These are phyloP conservation scores for Annona cherimola DNA, from an alignment of 164 flowering plant species.

Conservation along the genomic window DNA sequence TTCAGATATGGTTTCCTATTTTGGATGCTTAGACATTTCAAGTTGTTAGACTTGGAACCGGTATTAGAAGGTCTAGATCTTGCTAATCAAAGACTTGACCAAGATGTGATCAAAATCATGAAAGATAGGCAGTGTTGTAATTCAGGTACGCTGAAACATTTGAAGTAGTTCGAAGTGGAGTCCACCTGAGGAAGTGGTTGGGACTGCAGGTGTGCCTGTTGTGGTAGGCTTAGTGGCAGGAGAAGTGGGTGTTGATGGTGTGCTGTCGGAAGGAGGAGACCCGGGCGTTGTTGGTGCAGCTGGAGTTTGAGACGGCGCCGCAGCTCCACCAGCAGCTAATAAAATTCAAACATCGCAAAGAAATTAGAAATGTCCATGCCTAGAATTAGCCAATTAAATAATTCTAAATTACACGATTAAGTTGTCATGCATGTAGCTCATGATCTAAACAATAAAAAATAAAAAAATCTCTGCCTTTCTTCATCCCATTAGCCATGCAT, in stretches of 20 bases:
- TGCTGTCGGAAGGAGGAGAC: neutral
- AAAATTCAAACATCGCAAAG: neutral
- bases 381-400: neutral
- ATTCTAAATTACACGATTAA: neutral
- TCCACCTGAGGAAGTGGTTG: slow-evolving; percentile 4
- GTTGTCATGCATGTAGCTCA: neutral
- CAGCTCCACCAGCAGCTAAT: slow-evolving; percentile 17
- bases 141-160: neutral
- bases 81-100: neutral
- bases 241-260: neutral
- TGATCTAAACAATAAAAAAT: neutral
- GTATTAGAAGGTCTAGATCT: neutral
- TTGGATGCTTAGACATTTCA: neutral
- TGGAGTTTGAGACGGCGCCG: slow-evolving; percentile 7
- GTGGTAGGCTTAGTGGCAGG: neutral
- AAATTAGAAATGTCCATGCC: neutral
- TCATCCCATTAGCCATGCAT: neutral
- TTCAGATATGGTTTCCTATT: neutral
- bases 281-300: neutral
- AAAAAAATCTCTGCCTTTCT: neutral
- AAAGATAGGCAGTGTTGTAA: neutral
- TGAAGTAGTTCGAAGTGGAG: neutral
- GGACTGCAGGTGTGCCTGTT: neutral
- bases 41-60: neutral
- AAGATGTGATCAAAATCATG: neutral